These are phyloP conservation scores for Talaromyces sp. DNA, from an alignment of 2,329 filamentous ascomycete genomes.

Conservation along the genomic window DNA sequence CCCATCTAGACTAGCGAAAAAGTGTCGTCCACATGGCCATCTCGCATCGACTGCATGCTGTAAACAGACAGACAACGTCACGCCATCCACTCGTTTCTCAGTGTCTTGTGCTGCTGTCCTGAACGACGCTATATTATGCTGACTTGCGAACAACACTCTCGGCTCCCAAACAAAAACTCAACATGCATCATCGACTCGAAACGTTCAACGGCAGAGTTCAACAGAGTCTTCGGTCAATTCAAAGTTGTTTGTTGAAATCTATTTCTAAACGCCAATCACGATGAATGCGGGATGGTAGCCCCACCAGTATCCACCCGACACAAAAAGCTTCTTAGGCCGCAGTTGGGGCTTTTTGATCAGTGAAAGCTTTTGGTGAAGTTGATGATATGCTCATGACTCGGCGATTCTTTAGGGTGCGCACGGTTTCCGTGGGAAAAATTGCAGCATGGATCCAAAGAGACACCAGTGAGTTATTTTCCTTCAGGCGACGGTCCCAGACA, in stretches of 20 bases:
- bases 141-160: background rate
- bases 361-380: background rate
- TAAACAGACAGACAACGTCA: background rate
- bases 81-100: background rate
- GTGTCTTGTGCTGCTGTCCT: background rate
- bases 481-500: conserved; percentile 7
- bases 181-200: background rate
- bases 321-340: background rate
- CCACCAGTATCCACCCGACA: background rate
- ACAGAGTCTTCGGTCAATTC: background rate
- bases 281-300: background rate
- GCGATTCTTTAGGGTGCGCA: background rate
- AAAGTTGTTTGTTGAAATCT: background rate
- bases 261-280: background rate
- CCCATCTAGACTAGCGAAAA: background rate
- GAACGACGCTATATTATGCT: background rate
- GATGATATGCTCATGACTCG: background rate
- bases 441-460: background rate
- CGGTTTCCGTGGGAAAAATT: background rate
- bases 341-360: background rate
- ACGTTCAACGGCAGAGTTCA: background rate
- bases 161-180: background rate
- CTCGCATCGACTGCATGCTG: background rate
- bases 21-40: background rate
- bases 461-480: background rate